Evolutionary conservation across 352 stramenopile genomes (phyloP).

Genomic region (Globisporangium cystogenes): DNA sequence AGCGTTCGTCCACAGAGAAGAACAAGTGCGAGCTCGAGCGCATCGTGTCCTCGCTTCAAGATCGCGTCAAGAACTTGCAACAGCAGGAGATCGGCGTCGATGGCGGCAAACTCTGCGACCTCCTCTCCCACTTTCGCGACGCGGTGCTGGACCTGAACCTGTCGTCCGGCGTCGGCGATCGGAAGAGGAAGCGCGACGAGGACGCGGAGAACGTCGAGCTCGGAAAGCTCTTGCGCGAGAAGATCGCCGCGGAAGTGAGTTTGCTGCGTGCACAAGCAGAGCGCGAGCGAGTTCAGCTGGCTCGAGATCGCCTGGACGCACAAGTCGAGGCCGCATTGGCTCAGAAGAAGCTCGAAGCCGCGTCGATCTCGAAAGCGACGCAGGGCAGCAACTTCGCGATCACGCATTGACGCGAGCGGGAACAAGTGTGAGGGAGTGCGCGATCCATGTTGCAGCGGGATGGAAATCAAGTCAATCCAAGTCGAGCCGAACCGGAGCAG

Average conservation of each 20-base stretch:
- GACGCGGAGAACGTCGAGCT: constrained; percentile 15
- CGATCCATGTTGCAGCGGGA: background rate
- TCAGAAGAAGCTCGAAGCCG: constrained; percentile 26
- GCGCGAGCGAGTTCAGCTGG: constrained; percentile 13
- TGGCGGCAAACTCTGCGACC: constrained; percentile 2
- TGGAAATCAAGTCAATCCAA: background rate
- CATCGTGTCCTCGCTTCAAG: constrained; percentile 8
- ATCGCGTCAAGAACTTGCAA: constrained; percentile 8
- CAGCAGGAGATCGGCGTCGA: constrained; percentile 4
- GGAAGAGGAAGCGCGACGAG: constrained; percentile 15
- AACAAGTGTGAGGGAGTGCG: no score
- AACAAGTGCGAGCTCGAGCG: background rate
- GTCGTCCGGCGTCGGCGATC: background rate
- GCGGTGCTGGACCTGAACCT: constrained; percentile 22
- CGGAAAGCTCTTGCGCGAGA: constrained; percentile 13
- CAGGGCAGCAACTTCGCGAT: constrained; percentile 20
- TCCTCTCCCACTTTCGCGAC: constrained; percentile 16
- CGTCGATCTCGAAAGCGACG: constrained; percentile 15
- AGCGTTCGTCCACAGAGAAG: background rate
- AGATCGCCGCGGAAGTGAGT: constrained; percentile 10
- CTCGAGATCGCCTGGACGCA: constrained; percentile 26
- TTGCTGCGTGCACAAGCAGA: constrained; percentile 25
- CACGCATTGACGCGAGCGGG: background rate
- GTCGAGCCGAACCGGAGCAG: background rate
- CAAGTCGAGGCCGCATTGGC: constrained; percentile 23